Percentiles rank a stretch among this genome's conserved stretches.
Conservation (phyloP, 129 eudicot genomes). For the Chrysanthemum seticuspe region DNA sequence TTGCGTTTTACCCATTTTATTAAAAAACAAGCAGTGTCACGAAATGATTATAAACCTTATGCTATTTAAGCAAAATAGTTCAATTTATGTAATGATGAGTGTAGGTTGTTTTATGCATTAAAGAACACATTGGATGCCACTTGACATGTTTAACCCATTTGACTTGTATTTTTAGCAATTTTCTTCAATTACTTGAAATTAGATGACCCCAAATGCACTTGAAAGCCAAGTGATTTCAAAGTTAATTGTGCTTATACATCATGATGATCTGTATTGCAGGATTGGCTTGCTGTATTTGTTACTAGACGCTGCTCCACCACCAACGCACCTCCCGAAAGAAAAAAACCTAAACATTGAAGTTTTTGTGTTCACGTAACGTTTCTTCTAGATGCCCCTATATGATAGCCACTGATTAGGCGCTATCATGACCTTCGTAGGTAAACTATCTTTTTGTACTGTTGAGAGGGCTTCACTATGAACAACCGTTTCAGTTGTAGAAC, state of each 20-base stretch:
- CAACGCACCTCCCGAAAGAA: not conserved
- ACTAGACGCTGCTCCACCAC: not conserved
- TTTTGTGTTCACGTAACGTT: not conserved
- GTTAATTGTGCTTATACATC: not conserved
- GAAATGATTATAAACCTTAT: no score
- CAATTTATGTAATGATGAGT: no score
- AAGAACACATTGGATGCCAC: no score
- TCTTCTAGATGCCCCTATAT: not conserved
- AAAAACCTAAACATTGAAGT: not conserved
- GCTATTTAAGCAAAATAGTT: no score
- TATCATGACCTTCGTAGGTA: not conserved
- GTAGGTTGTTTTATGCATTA: no score
- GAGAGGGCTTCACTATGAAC: not conserved
- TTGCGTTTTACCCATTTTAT: no score
- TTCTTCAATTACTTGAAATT: not conserved
- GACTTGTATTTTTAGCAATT: not conserved
- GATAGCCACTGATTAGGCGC: not conserved
- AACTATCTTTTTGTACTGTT: not conserved
- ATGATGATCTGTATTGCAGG: slow-evolving; percentile 9
- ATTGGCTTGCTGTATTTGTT: not conserved
- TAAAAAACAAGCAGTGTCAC: no score
- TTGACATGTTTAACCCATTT: not conserved
- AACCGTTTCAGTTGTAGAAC: not conserved
- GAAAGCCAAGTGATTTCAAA: not conserved
- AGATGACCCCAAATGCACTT: not conserved